Evolutionary conservation across 2,329 filamentous ascomycete genomes (phyloP).

Genomic region (Xylaria sp.): DNA sequence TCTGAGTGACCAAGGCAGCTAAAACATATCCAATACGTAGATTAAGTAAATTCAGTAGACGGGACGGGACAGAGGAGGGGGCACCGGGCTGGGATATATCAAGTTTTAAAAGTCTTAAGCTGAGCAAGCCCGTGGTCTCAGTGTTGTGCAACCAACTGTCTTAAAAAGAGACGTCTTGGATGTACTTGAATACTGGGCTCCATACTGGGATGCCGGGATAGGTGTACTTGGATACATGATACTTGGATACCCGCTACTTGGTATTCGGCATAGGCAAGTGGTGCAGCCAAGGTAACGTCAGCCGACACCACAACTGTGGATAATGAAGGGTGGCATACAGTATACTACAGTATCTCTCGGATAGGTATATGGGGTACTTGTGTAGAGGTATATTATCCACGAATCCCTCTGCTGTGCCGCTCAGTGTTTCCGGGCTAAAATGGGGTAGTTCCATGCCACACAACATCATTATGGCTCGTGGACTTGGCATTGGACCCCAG

Average conservation of each 20-base stretch:
- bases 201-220: no score
- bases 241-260: neutral
- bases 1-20: neutral
- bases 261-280: neutral
- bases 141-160: slow-evolving; percentile 25
- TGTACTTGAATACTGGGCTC: neutral
- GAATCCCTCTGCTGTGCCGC: slow-evolving; percentile 34
- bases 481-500: neutral
- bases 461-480: slow-evolving; percentile 5
- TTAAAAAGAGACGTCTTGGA: neutral
- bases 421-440: slow-evolving; percentile 24
- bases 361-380: neutral
- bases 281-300: slow-evolving; percentile 28
- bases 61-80: slow-evolving; percentile 1
- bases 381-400: slow-evolving; percentile 27
- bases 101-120: slow-evolving; percentile 12
- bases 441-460: slow-evolving; percentile 25
- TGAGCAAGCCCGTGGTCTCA: slow-evolving; percentile 16
- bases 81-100: slow-evolving; percentile 29
- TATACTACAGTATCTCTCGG: neutral
- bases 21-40: neutral
- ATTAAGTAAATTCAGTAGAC: neutral
- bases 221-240: neutral
- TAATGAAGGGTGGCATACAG: neutral
- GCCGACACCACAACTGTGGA: slow-evolving; percentile 29